Base-by-base conservation (phyloP, 169 alveolate genomes). In the Besnoitia besnoiti region DNA sequence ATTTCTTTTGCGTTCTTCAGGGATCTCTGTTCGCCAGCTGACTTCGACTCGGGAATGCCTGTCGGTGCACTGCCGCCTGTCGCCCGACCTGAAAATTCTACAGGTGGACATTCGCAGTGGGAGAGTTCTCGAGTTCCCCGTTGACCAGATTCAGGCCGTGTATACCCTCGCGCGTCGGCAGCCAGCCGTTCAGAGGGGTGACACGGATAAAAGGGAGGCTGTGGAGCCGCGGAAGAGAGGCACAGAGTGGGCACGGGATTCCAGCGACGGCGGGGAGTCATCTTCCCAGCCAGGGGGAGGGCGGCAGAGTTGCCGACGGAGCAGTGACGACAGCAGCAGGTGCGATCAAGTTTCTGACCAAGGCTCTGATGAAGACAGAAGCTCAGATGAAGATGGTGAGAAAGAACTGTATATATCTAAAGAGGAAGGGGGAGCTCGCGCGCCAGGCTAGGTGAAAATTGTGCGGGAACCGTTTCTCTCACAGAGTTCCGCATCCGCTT, bases 151-250 rank as follows among this genome's bases (percentile, higher is more conserved):
- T 14, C 75, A 87, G 35, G 91, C 91, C n/a, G 91, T 87, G 3
- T 87, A 87, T 77, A 87, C 91, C n/a, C 91, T 87, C 40, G 40
- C 87, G 2, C 87, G 87, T 39, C 35, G 40, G 87, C 82, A 73
- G 82, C 10, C 82, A 5, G n/a, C 67, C n/a, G 67, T 55, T n/a
- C 67, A 10, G 27, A 19, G 33, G 12, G 67, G 27, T n/a, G 24
- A 19, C 67, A 19, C 67, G 3, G 1, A 19, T n/a, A 16, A 5
- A 5, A 5, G 67, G 24, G 67, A n/a, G 5, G 30, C 16, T 7
- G 59, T 10, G 59, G 24, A 49, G 59, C 59, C 67, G 7, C 3
- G 33, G 67, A 16, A 55, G 67, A 55, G 24, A 0, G n/a, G n/a
- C n/a, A n/a, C n/a, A n/a, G 30, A 55, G 67, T 5, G 30, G 67